Base-by-base conservation (phyloP, 179 eudicot genomes). In the Sideroxylon spinosum region DNA sequence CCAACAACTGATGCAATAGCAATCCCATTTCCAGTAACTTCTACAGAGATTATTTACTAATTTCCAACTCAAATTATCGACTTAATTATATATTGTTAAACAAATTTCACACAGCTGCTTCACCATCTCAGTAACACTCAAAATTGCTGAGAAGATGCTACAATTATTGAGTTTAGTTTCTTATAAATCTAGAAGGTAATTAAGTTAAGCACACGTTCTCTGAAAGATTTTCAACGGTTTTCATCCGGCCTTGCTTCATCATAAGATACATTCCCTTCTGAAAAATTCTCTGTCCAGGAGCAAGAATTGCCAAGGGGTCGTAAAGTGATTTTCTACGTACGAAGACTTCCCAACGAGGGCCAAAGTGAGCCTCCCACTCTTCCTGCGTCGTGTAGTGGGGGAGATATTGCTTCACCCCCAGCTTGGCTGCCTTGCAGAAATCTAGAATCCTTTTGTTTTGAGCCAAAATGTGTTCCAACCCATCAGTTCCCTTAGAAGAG, bases 211-310 rank as follows among this genome's bases (percentile, higher is more conserved):
- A 6, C 52, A 6, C 4, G 52, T 4, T 9, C 9, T 9, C 52
- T 5, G 52, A 49, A 10, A 49, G 8, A 6, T 49, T 49, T 49
- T 49, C 52, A 0, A 49, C 52, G 6, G n/a, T 49, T 49, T 49
- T 49, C 8, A 0, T 49, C 9, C 9, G 9, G 9, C 52, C 52
- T 49, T 5, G 9, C 6, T 49, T 5, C 9, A 10, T 52, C 76
- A 85, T 74, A 80, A 84, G 77, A 75, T 20, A 0, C 26, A 74
- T 64, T 22, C 78, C 76, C 86, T 88, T 95, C 64, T 60, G 91
- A 82, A 95, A 95, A 52, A 95, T 93, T 75, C 87, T 83, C 75
- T 95, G 99, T 32, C 99, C 98, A 17, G 98, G 99, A 79, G 97
- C 90, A 19, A 95, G 90, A 73, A 93, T 91, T 50, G 93, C 91